Base-by-base conservation (phyloP, 768 basidiomycete genomes). In the Lactarius quietus region DNA sequence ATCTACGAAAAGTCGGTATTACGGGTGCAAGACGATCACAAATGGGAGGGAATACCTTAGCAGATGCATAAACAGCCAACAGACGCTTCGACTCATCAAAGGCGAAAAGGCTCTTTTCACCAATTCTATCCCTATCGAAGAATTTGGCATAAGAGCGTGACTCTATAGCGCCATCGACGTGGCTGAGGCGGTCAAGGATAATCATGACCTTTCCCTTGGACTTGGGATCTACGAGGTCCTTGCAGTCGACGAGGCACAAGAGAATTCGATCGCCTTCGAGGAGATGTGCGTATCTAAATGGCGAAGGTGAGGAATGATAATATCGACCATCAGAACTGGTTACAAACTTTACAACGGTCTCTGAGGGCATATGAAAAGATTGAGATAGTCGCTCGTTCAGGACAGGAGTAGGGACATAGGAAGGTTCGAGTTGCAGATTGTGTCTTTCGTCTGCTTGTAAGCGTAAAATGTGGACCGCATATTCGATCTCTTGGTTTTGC, bases 51-150 rank as follows among this genome's bases (percentile, higher is more conserved):
- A 67, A 3, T 28, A 79, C 83, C 73, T 79, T 83, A 8, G 75
- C 74, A 0, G 76, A 72, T 9, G 79, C 76, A 59, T 82, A 81
- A 0, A 86, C 64, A 0, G 80, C 79, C n/a, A 87, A 69, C 74
- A 33, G 33, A 33, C 33, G 33, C 33, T 33, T 33, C 33, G 33
- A 33, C 33, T 33, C 33, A 33, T 33, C 84, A 62, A 80, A 84
- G 0, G 85, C 77, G 10, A 86, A 55, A 7, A 82, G 28, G 58
- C 79, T 76, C 9, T 80, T 75, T 4, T 76, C 72, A 0, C 82
- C 84, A 9, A 84, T 77, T 69, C 81, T 84, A 59, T 81, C 79
- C 9, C 75, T 76, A 60, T 79, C 76, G 26, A 86, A 71, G 0
- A 35, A 52, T 59, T 70, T 62, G 14, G 57, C 64, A 28, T 6